A percentile compares a stretch with the other conserved stretches of the same genome.
Conservation (phyloP, 2,329 filamentous ascomycete genomes). For the Fusarium decemcellulare region DNA sequence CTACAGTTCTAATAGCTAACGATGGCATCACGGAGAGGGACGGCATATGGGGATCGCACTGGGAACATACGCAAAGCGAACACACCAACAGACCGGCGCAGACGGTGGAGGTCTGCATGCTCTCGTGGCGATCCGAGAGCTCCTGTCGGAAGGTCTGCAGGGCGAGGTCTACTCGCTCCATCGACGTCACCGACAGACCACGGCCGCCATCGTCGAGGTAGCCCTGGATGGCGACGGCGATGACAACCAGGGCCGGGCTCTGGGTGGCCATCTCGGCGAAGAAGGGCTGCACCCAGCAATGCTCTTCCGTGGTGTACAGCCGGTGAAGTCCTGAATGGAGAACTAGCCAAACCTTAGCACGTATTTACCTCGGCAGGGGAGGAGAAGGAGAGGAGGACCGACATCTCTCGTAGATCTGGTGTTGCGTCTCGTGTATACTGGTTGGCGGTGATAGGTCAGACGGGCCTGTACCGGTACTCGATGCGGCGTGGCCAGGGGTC, state of each 20-base stretch:
- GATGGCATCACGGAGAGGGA: background rate
- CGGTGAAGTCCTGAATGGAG: slow-evolving; percentile 36
- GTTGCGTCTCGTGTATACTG: slow-evolving; percentile 15
- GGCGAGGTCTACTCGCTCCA: slow-evolving; percentile 40
- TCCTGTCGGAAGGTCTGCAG: slow-evolving; percentile 43
- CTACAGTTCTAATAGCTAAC: background rate
- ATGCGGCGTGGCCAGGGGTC: slow-evolving; percentile 16
- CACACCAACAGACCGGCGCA: slow-evolving; percentile 42
- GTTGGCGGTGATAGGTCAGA: slow-evolving; percentile 24
- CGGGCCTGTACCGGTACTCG: slow-evolving; percentile 20
- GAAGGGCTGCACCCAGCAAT: slow-evolving; percentile 42
- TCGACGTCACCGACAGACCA: slow-evolving; percentile 37
- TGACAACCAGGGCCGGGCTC: slow-evolving; percentile 39
- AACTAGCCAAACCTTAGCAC: slow-evolving; percentile 30
- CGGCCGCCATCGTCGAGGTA: slow-evolving; percentile 39
- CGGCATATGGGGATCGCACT: background rate
- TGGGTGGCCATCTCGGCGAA: slow-evolving; percentile 43
- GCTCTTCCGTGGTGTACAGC: slow-evolving; percentile 40
- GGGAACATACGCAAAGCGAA: slow-evolving; percentile 38
- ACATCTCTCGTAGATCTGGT: slow-evolving; percentile 41
- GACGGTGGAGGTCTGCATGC: slow-evolving; percentile 35
- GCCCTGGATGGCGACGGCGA: slow-evolving; percentile 39
- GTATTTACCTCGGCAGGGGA: slow-evolving; percentile 1
- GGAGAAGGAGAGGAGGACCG: slow-evolving; percentile 1
- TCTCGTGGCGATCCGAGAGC: slow-evolving; percentile 31